phyloP scores from a whole-genome alignment of 768 basidiomycete species.

The Chlorophyllum brunneum region DNA sequence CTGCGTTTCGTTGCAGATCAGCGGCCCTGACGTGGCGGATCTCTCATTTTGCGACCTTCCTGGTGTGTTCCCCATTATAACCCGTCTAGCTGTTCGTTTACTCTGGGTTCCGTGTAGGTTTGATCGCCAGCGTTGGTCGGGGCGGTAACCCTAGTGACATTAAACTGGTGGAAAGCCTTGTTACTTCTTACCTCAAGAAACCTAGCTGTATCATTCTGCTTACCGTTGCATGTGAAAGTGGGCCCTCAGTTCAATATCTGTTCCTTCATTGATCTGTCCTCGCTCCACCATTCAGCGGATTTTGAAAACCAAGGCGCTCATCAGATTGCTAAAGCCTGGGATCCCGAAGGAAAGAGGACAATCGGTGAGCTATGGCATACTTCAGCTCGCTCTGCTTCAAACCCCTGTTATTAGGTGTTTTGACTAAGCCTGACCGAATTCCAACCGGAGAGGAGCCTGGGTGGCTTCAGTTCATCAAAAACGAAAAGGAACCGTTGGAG shows the following conservation, averaged over 20 bases:
- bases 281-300: constrained; percentile 47
- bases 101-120: constrained; percentile 30
- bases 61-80: constrained; percentile 24
- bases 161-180: constrained; percentile 54
- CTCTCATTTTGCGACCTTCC: constrained; percentile 60
- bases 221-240: constrained; percentile 63
- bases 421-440: constrained; percentile 76
- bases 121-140: constrained; percentile 54
- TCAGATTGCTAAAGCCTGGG: constrained; percentile 52
- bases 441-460: constrained; percentile 46
- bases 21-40: constrained; percentile 30
- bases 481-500: constrained; percentile 45
- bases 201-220: constrained; percentile 62
- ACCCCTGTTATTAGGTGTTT: constrained; percentile 45
- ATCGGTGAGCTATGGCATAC: constrained; percentile 44
- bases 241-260: too few relatives aligned
- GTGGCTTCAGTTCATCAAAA: constrained; percentile 57
- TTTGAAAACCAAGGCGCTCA: constrained; percentile 79
- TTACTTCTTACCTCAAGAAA: constrained; percentile 54
- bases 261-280: too few relatives aligned
- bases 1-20: constrained; percentile 54
- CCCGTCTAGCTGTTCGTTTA: not conserved
- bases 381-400: not conserved
- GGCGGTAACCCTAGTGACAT: constrained; percentile 53
- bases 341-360: constrained; percentile 62